Conservation (phyloP, 192 early-diverging fungal species). For the Coemansia sp. region DNA sequence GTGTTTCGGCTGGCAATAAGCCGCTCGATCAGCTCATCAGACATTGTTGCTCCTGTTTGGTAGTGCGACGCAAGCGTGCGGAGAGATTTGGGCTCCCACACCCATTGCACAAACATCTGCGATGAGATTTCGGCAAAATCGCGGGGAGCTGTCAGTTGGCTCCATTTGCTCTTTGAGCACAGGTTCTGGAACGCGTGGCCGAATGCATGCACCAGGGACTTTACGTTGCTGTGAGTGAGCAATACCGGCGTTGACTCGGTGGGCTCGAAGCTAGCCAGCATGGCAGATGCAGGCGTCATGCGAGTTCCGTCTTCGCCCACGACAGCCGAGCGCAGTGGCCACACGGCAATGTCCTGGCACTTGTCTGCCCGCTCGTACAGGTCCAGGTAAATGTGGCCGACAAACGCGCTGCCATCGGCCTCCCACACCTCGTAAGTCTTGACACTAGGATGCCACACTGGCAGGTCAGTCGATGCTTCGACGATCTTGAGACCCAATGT, state of each 20-base stretch:
- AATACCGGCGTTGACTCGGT: conserved; percentile 63
- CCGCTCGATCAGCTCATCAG: conserved; percentile 61
- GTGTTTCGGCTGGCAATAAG: conserved; percentile 61
- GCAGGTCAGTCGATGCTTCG: conserved; percentile 50
- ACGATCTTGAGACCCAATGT: conserved; percentile 63
- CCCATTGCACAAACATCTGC: conserved; percentile 80
- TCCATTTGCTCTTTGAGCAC: conserved; percentile 66
- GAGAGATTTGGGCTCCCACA: conserved; percentile 58
- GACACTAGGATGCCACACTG: conserved; percentile 73
- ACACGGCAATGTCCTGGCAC: conserved; percentile 70
- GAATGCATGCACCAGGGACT: conserved; percentile 78
- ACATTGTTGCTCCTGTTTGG: conserved; percentile 63
- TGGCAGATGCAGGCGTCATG: conserved; percentile 58
- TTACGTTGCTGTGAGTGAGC: conserved; percentile 71
- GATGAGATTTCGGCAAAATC: conserved; percentile 84
- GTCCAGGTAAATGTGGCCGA: conserved; percentile 71
- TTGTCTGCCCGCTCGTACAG: conserved; percentile 67
- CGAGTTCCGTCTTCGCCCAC: conserved; percentile 42
- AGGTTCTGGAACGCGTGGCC: conserved; percentile 64
- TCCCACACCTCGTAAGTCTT: conserved; percentile 67
- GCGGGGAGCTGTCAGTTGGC: conserved; percentile 61
- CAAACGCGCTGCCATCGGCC: conserved; percentile 53
- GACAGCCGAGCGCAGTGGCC: conserved; percentile 4
- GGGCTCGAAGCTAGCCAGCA: conserved; percentile 63
- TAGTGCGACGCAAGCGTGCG: conserved; percentile 61